phyloP scores from a whole-genome alignment of 306 rosid species.

The Astragalus glycyphyllos region DNA sequence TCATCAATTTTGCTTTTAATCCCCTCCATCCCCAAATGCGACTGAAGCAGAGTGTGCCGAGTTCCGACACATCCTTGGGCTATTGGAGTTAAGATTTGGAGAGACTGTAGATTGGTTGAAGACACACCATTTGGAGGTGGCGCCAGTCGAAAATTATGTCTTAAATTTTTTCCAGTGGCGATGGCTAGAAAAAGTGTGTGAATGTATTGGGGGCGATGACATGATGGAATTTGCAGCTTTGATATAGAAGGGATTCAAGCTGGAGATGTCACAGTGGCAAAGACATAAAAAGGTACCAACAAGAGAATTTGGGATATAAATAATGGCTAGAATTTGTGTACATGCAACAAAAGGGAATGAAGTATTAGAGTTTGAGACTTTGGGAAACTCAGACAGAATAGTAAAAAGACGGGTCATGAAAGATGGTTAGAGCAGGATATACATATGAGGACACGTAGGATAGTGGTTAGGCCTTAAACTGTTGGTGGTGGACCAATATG shows the following conservation, averaged over 20 bases:
- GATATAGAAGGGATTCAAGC: background rate
- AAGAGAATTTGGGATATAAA: background rate
- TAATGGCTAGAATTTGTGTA: background rate
- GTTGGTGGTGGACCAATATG: too few relatives aligned
- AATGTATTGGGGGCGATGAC: background rate
- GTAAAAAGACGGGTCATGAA: background rate
- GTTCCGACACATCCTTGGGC: background rate
- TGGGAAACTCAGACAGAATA: background rate
- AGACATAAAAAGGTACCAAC: background rate
- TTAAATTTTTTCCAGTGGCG: background rate
- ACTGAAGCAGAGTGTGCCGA: background rate
- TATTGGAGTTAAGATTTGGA: slow-evolving; percentile 8
- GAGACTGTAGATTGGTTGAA: background rate
- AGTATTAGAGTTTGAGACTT: background rate
- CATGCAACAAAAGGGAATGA: background rate
- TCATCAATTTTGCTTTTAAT: slow-evolving; percentile 18
- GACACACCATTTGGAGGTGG: background rate
- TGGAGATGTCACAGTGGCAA: background rate
- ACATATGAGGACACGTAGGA: too few relatives aligned
- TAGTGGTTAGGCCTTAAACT: too few relatives aligned
- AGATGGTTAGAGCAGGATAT: background rate
- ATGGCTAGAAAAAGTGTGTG: background rate
- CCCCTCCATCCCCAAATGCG: background rate
- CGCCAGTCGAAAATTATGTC: background rate
- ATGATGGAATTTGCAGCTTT: background rate